Conservation (phyloP, 345 rosid species). For the Corchorus capsularis region DNA sequence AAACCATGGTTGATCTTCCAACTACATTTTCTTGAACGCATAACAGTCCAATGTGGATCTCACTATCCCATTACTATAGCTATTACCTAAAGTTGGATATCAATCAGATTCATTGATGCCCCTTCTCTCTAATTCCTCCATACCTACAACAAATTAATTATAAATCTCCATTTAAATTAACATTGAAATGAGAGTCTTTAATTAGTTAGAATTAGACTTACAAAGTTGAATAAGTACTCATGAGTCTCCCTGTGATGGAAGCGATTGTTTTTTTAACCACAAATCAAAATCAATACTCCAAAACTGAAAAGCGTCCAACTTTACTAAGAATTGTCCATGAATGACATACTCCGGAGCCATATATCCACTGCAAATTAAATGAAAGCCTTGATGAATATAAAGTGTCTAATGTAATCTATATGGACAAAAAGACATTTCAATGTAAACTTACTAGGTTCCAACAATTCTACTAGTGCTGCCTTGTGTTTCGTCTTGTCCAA, state of each 20-base stretch:
- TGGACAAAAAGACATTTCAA: background rate
- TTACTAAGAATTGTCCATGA: slow-evolving; percentile 41
- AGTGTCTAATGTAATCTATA: too few species aligned
- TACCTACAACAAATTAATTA: slow-evolving; percentile 25
- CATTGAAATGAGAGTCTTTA: background rate
- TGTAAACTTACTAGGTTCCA: background rate
- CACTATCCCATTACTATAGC: slow-evolving; percentile 22
- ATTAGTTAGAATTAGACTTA: slow-evolving; percentile 31
- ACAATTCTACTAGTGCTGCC: slow-evolving; percentile 37
- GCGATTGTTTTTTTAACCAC: slow-evolving; percentile 36
- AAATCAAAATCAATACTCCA: slow-evolving; percentile 40
- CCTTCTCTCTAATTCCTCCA: slow-evolving; percentile 47
- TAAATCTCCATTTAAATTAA: background rate
- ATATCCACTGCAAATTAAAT: slow-evolving; percentile 33
- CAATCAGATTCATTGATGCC: slow-evolving; percentile 35
- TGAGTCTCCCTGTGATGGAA: slow-evolving; percentile 17
- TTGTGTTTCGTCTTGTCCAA: slow-evolving; percentile 25
- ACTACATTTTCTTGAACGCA: too few species aligned
- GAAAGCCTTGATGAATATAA: too few species aligned
- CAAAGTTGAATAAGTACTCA: slow-evolving; percentile 37
- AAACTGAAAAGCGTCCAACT: slow-evolving; percentile 51
- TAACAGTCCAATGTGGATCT: slow-evolving; percentile 67
- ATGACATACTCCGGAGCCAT: too few species aligned
- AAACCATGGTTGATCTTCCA: slow-evolving; percentile 58
- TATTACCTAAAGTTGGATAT: slow-evolving; percentile 28